A percentile compares a stretch with the other conserved stretches of the same genome.
phyloP scores from a whole-genome alignment of 305 asterid species.

The Nicotiana rustica region DNA sequence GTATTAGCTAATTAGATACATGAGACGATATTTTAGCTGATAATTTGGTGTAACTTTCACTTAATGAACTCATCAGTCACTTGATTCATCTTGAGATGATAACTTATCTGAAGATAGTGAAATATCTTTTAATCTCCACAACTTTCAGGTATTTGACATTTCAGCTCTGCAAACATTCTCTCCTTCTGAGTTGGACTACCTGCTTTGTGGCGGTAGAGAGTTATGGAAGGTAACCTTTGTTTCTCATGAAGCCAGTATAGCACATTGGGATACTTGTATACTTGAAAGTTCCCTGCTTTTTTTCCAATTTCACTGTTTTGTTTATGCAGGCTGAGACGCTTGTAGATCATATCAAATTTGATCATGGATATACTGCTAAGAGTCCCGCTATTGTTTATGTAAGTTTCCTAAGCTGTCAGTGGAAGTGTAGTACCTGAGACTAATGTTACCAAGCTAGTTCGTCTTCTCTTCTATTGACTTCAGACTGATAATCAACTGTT shows the following conservation, averaged over 20 bases:
- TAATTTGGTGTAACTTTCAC: neutral
- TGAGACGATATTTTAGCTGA: neutral
- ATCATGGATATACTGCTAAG: constrained; percentile 97
- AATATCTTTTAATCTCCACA: constrained; percentile 17
- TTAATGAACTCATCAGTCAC: neutral
- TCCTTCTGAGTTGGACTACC: constrained; percentile 90
- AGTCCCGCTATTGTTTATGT: constrained; percentile 88
- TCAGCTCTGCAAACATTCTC: constrained; percentile 89
- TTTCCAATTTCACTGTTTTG: constrained; percentile 34
- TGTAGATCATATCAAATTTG: constrained; percentile 93
- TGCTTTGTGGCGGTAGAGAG: constrained; percentile 98
- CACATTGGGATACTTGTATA: neutral
- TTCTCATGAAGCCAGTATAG: constrained; percentile 27
- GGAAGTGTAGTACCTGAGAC: constrained; percentile 19
- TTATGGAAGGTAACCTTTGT: constrained; percentile 80
- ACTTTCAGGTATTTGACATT: constrained; percentile 81
- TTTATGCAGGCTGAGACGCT: constrained; percentile 82
- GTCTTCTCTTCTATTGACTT: neutral
- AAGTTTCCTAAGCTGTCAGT: constrained; percentile 40
- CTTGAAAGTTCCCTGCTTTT: constrained; percentile 35
- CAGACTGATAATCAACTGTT: constrained; percentile 6
- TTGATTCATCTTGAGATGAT: neutral
- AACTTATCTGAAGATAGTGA: neutral
- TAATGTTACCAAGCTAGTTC: neutral
- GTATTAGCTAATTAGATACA: neutral